These are phyloP conservation scores for Trichophyton equinum DNA, from an alignment of 2,329 filamentous ascomycete species.

Conservation along the genomic window DNA sequence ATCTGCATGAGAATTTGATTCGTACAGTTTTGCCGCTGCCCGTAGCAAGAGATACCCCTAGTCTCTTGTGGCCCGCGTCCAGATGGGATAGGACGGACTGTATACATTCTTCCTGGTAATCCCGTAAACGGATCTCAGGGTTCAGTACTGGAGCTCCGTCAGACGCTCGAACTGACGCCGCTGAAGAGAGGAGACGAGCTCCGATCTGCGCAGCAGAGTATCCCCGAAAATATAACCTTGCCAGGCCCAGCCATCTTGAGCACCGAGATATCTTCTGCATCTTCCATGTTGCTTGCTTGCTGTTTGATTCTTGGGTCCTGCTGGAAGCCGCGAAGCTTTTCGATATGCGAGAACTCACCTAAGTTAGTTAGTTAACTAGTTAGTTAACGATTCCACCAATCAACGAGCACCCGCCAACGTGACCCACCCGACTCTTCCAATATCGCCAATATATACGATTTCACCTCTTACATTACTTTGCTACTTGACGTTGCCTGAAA, in stretches of 20 bases:
- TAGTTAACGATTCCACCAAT: too few species aligned
- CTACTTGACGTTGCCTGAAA: neutral
- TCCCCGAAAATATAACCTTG: neutral
- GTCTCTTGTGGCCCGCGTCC: conserved; percentile 57
- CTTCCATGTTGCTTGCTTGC: conserved; percentile 12
- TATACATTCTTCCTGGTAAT: conserved; percentile 89
- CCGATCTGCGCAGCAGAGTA: conserved; percentile 12
- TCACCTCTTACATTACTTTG: neutral
- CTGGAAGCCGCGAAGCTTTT: neutral
- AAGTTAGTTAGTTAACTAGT: neutral
- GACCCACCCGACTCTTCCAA: too few species aligned
- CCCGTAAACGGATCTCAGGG: conserved; percentile 49
- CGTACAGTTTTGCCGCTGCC: conserved; percentile 75
- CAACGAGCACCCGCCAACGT: too few species aligned
- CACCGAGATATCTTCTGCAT: conserved; percentile 20
- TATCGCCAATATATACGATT: neutral
- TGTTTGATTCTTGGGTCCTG: too few species aligned
- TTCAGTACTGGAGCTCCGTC: conserved; percentile 7
- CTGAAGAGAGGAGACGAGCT: conserved; percentile 16
- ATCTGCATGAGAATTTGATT: neutral
- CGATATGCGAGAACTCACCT: neutral
- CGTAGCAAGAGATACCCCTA: conserved; percentile 77
- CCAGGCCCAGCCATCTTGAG: conserved; percentile 14
- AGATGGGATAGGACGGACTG: conserved; percentile 62
- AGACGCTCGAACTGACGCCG: conserved; percentile 7